Percentiles rank a stretch among this genome's conserved stretches.
phyloP scores from a whole-genome alignment of 371 early-diverging fungal species.

The Mycotypha africana region DNA sequence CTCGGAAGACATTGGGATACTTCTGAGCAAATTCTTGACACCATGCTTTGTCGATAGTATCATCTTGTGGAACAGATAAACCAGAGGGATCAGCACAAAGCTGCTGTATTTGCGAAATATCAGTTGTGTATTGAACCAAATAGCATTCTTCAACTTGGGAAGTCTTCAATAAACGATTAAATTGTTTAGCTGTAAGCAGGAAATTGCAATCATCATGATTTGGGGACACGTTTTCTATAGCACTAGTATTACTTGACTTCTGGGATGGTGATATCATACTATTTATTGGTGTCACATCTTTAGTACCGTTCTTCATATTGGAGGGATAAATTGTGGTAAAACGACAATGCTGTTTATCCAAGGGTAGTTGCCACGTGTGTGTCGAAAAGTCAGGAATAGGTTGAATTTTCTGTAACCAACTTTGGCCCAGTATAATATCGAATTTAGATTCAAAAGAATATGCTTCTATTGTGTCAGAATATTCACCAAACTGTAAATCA shows the following conservation, averaged over 20 bases:
- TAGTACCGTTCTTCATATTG: background rate
- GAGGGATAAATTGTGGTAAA: background rate
- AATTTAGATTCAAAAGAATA: constrained; percentile 6
- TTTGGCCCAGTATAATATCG: constrained; percentile 3
- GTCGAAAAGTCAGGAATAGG: constrained; percentile 3
- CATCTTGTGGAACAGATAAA: constrained; percentile 11
- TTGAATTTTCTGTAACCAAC: constrained; percentile 2
- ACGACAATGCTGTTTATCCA: background rate
- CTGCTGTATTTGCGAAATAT: background rate
- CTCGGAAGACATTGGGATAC: background rate
- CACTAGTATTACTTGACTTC: background rate
- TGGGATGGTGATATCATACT: background rate
- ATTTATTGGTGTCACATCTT: background rate
- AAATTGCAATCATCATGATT: background rate
- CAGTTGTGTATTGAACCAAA: too few relatives aligned
- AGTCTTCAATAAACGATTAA: background rate
- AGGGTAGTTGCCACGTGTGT: background rate
- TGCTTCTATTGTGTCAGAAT: background rate
- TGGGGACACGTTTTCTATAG: background rate
- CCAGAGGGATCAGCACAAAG: constrained; percentile 14
- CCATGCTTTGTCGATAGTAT: background rate
- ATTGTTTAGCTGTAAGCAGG: background rate
- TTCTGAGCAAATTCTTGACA: background rate
- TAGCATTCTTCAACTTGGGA: too few relatives aligned
- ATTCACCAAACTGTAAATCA: background rate